A percentile compares a stretch with the other conserved stretches of the same genome.
Conservation (phyloP, 768 basidiomycete genomes). For the Rhodotorula babjevae region DNA sequence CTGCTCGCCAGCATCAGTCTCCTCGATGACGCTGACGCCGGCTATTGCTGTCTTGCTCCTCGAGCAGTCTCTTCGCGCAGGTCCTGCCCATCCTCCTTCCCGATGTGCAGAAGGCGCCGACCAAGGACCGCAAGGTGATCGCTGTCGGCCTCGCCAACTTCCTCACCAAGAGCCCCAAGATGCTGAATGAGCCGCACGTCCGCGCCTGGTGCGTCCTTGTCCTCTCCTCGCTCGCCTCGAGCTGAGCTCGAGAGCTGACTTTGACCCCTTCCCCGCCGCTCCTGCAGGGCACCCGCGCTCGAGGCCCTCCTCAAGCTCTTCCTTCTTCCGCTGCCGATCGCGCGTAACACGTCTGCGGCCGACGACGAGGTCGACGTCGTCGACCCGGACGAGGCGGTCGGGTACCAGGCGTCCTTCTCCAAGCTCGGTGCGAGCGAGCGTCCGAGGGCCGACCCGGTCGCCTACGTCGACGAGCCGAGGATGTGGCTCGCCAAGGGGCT, state of each 20-base stretch:
- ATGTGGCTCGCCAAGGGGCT: slow-evolving; percentile 35
- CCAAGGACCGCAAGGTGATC: slow-evolving; percentile 77
- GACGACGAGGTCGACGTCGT: slow-evolving; percentile 57
- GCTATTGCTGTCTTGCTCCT: too few relatives aligned
- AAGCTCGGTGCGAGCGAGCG: slow-evolving; percentile 74
- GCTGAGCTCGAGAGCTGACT: not conserved
- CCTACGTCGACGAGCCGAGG: slow-evolving; percentile 46
- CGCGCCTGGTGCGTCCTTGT: slow-evolving; percentile 57
- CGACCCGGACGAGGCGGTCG: slow-evolving; percentile 84
- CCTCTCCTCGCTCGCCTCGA: not conserved
- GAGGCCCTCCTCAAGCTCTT: slow-evolving; percentile 70
- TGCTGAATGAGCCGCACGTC: slow-evolving; percentile 63
- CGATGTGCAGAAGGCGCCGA: slow-evolving; percentile 71
- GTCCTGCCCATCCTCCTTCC: slow-evolving; percentile 71
- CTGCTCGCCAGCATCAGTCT: not conserved
- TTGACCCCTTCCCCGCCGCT: not conserved
- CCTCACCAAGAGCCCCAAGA: slow-evolving; percentile 66
- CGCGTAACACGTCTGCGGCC: slow-evolving; percentile 46
- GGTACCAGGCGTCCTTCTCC: slow-evolving; percentile 92
- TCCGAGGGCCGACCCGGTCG: slow-evolving; percentile 54
- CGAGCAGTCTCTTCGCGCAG: slow-evolving; percentile 73
- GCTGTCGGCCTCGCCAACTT: slow-evolving; percentile 74
- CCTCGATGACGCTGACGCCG: too few relatives aligned
- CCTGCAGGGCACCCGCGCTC: slow-evolving; percentile 63
- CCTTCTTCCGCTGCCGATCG: slow-evolving; percentile 64